Conservation (phyloP, 2,329 filamentous ascomycete genomes). For the Trichoderma sp. region DNA sequence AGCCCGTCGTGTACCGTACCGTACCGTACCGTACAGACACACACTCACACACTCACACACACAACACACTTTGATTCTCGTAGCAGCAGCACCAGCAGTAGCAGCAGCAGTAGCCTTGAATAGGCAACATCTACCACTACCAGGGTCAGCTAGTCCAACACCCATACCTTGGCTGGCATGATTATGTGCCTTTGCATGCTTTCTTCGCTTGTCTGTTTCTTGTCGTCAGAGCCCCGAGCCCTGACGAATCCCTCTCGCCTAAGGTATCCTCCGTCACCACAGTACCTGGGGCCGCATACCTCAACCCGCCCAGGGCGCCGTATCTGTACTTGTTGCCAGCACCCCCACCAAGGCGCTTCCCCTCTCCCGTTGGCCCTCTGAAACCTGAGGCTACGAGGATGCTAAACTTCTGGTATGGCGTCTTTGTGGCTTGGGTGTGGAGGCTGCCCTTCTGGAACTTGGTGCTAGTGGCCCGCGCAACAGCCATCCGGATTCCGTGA, state of each 20-base stretch:
- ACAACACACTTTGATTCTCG: too few relatives aligned
- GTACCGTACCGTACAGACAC: not conserved
- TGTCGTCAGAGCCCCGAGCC: not conserved
- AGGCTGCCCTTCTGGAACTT: constrained; percentile 10
- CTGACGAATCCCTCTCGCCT: constrained; percentile 8
- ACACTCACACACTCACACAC: too few relatives aligned
- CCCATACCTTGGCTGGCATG: constrained; percentile 4
- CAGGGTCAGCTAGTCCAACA: not conserved
- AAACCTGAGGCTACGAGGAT: constrained; percentile 5
- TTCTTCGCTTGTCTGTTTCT: not conserved
- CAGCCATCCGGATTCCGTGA: constrained; percentile 17
- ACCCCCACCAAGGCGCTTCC: not conserved
- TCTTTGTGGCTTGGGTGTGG: constrained; percentile 13
- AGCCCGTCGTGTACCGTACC: not conserved
- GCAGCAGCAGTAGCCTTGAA: not conserved
- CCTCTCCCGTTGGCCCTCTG: not conserved
- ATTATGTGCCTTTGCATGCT: not conserved
- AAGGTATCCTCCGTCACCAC: not conserved
- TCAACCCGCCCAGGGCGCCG: not conserved
- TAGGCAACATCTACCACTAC: not conserved
- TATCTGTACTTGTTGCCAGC: not conserved
- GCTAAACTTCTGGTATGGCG: constrained; percentile 12
- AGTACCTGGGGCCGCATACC: not conserved
- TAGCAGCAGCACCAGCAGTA: not conserved
- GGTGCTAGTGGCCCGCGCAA: constrained; percentile 16